These are phyloP conservation scores for Fraxinus anomala DNA, from an alignment of 257 asterid genomes.

Conservation along the genomic window DNA sequence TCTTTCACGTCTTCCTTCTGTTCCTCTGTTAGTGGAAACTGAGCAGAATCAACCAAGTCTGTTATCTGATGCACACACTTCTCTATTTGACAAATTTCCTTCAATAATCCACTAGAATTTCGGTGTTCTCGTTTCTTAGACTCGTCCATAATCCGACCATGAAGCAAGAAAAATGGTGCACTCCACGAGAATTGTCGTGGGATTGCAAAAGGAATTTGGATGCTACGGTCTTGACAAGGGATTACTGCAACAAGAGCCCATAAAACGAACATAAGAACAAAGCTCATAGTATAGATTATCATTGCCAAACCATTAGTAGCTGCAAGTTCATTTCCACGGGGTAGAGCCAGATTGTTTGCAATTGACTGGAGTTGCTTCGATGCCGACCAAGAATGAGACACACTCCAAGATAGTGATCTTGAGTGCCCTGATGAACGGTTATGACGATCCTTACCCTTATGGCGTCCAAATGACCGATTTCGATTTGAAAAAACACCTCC, in stretches of 20 bases:
- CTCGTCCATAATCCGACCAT: slow-evolving; percentile 62
- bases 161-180: slow-evolving; percentile 57
- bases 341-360: slow-evolving; percentile 60
- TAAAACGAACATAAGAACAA: slow-evolving; percentile 66
- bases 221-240: slow-evolving; percentile 90
- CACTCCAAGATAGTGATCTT: slow-evolving; percentile 92
- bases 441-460: slow-evolving; percentile 64
- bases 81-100: slow-evolving; percentile 68
- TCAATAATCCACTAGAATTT: slow-evolving; percentile 60
- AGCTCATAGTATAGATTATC: slow-evolving; percentile 71
- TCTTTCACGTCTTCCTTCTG: slow-evolving; percentile 54
- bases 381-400: slow-evolving; percentile 86
- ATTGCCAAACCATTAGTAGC: slow-evolving; percentile 65
- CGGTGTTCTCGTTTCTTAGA: slow-evolving; percentile 75
- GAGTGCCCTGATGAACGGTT: slow-evolving; percentile 62
- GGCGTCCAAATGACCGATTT: slow-evolving; percentile 78
- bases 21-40: slow-evolving; percentile 67
- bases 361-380: slow-evolving; percentile 85
- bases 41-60: slow-evolving; percentile 70
- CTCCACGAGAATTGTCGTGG: slow-evolving; percentile 81
- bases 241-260: slow-evolving; percentile 87
- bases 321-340: slow-evolving; percentile 62
- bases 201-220: slow-evolving; percentile 55
- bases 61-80: slow-evolving; percentile 62
- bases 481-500: slow-evolving; percentile 64